phyloP scores from a whole-genome alignment of 768 basidiomycete genomes.

The Mycena capillaripes region DNA sequence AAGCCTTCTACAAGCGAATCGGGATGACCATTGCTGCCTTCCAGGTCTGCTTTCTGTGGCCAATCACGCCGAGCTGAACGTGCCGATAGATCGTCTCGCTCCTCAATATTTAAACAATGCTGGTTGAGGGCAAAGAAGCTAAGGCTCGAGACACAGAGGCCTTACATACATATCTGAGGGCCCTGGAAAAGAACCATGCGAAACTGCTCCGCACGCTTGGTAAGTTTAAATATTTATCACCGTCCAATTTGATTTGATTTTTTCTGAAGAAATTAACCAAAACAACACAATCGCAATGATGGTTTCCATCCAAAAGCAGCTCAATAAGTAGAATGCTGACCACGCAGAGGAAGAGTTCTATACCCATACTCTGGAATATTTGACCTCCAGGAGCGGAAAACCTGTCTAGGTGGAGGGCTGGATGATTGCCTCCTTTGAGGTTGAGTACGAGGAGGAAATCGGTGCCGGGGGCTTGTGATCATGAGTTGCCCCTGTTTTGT shows the following conservation, averaged over 20 bases:
- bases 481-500: constrained; percentile 5
- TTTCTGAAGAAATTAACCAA: constrained; percentile 26
- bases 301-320: constrained; percentile 31
- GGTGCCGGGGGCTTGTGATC: constrained; percentile 37
- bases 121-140: constrained; percentile 18
- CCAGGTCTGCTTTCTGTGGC: not conserved
- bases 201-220: constrained; percentile 22
- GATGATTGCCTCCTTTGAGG: constrained; percentile 38
- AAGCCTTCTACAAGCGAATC: constrained; percentile 15
- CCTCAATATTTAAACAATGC: constrained; percentile 21
- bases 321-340: constrained; percentile 6
- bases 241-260: not conserved
- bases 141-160: constrained; percentile 19
- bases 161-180: constrained; percentile 19
- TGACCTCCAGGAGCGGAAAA: constrained; percentile 27
- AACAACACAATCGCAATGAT: constrained; percentile 36
- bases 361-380: constrained; percentile 26
- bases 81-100: constrained; percentile 23
- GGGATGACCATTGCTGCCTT: constrained; percentile 3
- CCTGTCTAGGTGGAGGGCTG: constrained; percentile 27
- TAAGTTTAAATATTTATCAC: not conserved
- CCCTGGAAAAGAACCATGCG: constrained; percentile 11
- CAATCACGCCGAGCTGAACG: not conserved
- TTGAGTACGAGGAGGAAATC: constrained; percentile 31
- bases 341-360: constrained; percentile 29